phyloP scores from a whole-genome alignment of 2,329 filamentous ascomycete species.

The Sporothrix euskadiensis region DNA sequence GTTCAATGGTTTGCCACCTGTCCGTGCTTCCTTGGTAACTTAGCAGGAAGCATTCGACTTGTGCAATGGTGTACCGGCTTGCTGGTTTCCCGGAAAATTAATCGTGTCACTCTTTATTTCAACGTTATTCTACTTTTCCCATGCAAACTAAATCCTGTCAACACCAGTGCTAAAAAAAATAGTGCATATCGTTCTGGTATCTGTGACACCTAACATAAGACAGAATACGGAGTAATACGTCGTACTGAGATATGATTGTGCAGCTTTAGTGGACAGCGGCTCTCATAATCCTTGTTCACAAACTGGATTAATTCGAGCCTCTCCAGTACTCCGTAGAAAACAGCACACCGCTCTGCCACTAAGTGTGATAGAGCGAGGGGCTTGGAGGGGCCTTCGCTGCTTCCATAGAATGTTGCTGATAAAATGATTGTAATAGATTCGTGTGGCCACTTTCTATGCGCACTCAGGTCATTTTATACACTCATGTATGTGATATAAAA shows the following conservation, averaged over 20 bases:
- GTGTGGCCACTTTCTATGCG: not conserved
- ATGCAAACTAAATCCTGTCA: not conserved
- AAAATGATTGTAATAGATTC: not conserved
- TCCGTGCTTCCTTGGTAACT: not conserved
- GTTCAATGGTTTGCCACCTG: not conserved
- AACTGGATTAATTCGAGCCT: slow-evolving; percentile 8
- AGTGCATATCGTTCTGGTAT: not conserved
- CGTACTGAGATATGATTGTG: not conserved
- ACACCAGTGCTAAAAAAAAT: not conserved
- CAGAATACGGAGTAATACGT: not conserved
- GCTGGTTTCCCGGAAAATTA: slow-evolving; percentile 3
- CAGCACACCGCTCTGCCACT: slow-evolving; percentile 6
- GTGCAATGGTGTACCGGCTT: not conserved
- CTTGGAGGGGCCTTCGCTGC: not conserved
- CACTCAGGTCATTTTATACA: not conserved
- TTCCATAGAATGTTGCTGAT: not conserved
- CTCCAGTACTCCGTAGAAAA: not conserved
- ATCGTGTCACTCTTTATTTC: not conserved
- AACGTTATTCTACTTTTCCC: not conserved
- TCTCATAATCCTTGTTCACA: not conserved
- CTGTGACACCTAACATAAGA: not conserved
- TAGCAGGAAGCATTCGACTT: not conserved
- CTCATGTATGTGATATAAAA: slow-evolving; percentile 12
- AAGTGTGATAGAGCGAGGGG: not conserved
- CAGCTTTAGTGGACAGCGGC: not conserved